A percentile compares a stretch with the other conserved stretches of the same genome.
Conservation (phyloP, 257 asterid genomes). For the Plantago major region DNA sequence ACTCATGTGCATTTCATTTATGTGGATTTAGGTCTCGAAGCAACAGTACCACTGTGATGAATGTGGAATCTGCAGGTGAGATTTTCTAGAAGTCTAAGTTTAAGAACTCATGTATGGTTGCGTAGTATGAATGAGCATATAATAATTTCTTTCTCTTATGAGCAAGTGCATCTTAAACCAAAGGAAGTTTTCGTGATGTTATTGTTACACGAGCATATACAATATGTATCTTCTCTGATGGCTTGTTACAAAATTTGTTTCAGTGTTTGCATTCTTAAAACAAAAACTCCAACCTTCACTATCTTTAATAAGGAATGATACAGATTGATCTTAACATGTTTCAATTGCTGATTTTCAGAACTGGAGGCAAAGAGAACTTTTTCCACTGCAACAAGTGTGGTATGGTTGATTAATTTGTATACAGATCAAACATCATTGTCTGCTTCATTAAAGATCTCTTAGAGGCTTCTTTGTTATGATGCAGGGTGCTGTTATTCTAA, state of each 20-base stretch:
- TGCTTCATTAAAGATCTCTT: background rate
- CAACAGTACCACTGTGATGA: constrained; percentile 60
- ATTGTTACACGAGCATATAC: background rate
- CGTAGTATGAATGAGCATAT: background rate
- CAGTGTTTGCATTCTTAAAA: no score
- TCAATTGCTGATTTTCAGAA: constrained; percentile 25
- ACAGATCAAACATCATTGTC: background rate
- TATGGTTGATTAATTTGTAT: constrained; percentile 17
- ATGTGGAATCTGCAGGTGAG: constrained; percentile 74
- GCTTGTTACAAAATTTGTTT: no score
- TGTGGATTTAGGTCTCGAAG: constrained; percentile 42
- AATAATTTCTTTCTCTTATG: background rate
- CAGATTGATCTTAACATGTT: background rate
- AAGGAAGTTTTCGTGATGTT: background rate
- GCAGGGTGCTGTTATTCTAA: constrained; percentile 67
- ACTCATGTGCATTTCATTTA: background rate
- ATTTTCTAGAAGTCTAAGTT: background rate
- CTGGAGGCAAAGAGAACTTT: constrained; percentile 57
- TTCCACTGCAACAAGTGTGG: constrained; percentile 63
- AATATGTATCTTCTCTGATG: background rate
- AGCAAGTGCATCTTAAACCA: background rate
- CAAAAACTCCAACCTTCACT: background rate
- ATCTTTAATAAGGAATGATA: background rate
- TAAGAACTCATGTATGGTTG: background rate
- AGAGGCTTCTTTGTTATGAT: background rate